Evolutionary conservation across 345 rosid genomes (phyloP), one percentile per base, ranked within the genome.

Genomic region (Raphanus raphanistrum): DNA sequence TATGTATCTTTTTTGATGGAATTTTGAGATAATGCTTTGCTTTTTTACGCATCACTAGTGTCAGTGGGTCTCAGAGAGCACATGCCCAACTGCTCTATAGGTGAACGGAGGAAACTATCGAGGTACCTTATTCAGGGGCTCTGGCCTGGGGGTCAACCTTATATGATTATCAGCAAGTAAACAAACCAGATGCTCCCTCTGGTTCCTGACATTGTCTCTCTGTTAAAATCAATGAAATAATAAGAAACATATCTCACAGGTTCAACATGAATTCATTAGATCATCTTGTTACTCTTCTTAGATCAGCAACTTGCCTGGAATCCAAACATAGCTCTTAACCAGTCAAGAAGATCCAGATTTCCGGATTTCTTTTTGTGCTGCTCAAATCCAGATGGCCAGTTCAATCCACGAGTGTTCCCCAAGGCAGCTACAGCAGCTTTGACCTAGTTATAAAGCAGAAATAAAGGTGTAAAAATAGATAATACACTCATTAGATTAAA

Each of bases 311-410:
- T 63, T 89, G 76, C 99, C 97, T 95, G 99, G 85, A 95, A 95
- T 59, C 99, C 98, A 75, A 91, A 95, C 97, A 92, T 90, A 41
- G 98, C 97, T 75, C 94, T 86, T 81, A 95, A 83, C 98, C 99
- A 95, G 80, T 95, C 99, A 33, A 95, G 90, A 83, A 95, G 87
- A 79, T 95, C 99, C 27, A 92, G 58, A 70, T 95, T 93, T 71
- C 97, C 94, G 11, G 90, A 75, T 86, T 90, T 92, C 78, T 88
- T 96, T 85, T 91, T 86, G 58, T 88, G 92, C 79, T 87, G 98
- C 80, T 91, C 97, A 81, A 90, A 89, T 72, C 88, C 81, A 16
- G 93, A 9, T 26, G 99, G 96, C 99, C 98, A 92, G 80, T 82
- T 88, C 84, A 95, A 79, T 74, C 98, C 96, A 28, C 90, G 94